Percentiles rank a stretch among this genome's conserved stretches.
These are phyloP conservation scores for Cytospora leucostoma DNA, from an alignment of 2,329 filamentous ascomycete genomes.

Conservation along the genomic window DNA sequence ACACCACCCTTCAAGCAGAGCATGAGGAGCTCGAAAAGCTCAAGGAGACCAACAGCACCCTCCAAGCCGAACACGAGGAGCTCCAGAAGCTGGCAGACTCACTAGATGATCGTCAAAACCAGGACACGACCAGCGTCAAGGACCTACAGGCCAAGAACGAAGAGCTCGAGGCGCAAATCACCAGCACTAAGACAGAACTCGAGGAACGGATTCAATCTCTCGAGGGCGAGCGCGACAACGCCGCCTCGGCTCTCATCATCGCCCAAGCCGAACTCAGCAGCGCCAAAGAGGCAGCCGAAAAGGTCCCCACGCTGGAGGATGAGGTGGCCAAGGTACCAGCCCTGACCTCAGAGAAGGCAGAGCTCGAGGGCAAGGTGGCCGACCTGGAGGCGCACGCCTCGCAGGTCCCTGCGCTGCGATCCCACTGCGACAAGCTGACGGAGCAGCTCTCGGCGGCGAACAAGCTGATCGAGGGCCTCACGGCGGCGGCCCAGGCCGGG, in stretches of 20 bases:
- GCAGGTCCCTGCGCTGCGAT: constrained; percentile 16
- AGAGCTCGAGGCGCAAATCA: constrained; percentile 15
- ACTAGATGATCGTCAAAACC: constrained; percentile 7
- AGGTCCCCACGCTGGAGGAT: constrained; percentile 15
- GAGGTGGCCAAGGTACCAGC: constrained; percentile 20
- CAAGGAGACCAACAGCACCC: not conserved
- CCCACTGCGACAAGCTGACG: constrained; percentile 21
- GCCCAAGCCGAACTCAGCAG: constrained; percentile 14
- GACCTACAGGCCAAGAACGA: constrained; percentile 22
- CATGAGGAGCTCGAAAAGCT: not conserved
- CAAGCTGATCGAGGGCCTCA: constrained; percentile 26
- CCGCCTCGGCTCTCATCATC: constrained; percentile 10
- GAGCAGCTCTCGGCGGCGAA: constrained; percentile 26
- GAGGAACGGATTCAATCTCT: constrained; percentile 9
- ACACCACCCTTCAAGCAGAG: constrained; percentile 12
- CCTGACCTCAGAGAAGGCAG: constrained; percentile 15
- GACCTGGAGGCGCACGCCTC: constrained; percentile 23
- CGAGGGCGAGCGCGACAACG: constrained; percentile 6
- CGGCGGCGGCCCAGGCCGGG: constrained; percentile 14
- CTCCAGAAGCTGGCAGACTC: constrained; percentile 20
- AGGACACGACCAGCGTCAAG: constrained; percentile 5
- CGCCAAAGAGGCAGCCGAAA: constrained; percentile 8
- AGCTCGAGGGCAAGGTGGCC: constrained; percentile 18
- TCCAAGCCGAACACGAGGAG: constrained; percentile 12
- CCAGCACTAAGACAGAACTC: constrained; percentile 8